phyloP scores from a whole-genome alignment of 345 rosid genomes.

The Clausena lansium region DNA sequence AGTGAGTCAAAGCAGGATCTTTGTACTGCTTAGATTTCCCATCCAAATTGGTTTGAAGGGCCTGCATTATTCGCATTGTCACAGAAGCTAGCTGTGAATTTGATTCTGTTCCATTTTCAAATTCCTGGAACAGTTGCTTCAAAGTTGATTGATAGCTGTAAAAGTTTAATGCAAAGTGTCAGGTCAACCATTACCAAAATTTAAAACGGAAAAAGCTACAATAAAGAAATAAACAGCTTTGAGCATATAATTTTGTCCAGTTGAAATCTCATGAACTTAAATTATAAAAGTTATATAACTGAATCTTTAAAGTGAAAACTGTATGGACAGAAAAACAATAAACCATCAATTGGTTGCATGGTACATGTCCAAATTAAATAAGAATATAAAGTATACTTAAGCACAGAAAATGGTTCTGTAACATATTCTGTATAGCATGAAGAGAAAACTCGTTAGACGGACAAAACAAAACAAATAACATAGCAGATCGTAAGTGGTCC shows the following conservation, averaged over 20 bases:
- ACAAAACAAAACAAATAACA: neutral
- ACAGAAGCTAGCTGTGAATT: conserved; percentile 78
- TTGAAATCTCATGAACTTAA: neutral
- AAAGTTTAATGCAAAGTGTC: conserved; percentile 9
- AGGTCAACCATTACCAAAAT: neutral
- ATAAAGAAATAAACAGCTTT: neutral
- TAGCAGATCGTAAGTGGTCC: neutral
- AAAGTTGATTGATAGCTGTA: conserved; percentile 91
- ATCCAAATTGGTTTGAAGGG: conserved; percentile 97
- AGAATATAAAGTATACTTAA: neutral
- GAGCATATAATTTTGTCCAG: neutral
- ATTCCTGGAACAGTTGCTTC: conserved; percentile 97
- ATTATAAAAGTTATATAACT: neutral
- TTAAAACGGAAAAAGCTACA: neutral
- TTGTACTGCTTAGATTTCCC: conserved; percentile 94
- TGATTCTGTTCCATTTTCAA: conserved; percentile 61
- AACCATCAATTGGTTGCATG: neutral
- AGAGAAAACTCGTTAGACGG: neutral
- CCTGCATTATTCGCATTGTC: conserved; percentile 96
- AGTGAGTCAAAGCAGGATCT: conserved; percentile 86
- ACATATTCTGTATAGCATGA: neutral
- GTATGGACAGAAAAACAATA: neutral
- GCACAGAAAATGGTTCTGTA: neutral
- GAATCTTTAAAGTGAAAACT: neutral
- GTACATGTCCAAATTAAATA: neutral